Evolutionary conservation across 176 grass and related monocot species (phyloP).

Genomic region (Canna indica): DNA sequence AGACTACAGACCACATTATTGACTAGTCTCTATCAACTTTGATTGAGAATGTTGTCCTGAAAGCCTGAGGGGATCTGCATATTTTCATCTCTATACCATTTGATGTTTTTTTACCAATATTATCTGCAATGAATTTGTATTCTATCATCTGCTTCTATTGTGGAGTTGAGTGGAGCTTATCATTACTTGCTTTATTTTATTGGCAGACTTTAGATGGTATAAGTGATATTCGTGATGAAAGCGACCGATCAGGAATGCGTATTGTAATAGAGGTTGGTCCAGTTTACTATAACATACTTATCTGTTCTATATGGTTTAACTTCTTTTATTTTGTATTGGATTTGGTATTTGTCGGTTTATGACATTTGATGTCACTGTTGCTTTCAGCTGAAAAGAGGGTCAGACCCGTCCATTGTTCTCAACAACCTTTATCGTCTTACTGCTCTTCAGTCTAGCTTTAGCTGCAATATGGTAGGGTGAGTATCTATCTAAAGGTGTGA

Average conservation of each 20-base stretch:
- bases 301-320: not conserved
- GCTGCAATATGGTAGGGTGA: conserved; percentile 98
- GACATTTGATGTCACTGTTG: conserved; percentile 12
- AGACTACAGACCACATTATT: not conserved
- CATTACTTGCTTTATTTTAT: conserved; percentile 4
- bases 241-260: conserved; percentile 91
- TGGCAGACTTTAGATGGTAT: conserved; percentile 87
- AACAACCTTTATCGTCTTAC: conserved; percentile 91
- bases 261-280: conserved; percentile 85
- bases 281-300: conserved; percentile 11
- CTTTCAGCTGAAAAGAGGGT: conserved; percentile 70
- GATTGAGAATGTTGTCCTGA: not conserved
- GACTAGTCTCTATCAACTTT: not conserved
- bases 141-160: not conserved
- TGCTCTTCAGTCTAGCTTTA: conserved; percentile 92
- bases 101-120: not conserved
- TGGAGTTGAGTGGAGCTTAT: not conserved
- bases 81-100: not conserved
- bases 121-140: not conserved
- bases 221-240: conserved; percentile 95
- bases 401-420: conserved; percentile 68
- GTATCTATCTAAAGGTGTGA: conserved; percentile 9
- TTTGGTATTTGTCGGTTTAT: not conserved
- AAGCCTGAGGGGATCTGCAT: not conserved
- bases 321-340: conserved; percentile 2